Percentiles rank a stretch among this genome's conserved stretches.
Conservation (phyloP, 2,329 filamentous ascomycete genomes). For the Arthrinium puccinioides region DNA sequence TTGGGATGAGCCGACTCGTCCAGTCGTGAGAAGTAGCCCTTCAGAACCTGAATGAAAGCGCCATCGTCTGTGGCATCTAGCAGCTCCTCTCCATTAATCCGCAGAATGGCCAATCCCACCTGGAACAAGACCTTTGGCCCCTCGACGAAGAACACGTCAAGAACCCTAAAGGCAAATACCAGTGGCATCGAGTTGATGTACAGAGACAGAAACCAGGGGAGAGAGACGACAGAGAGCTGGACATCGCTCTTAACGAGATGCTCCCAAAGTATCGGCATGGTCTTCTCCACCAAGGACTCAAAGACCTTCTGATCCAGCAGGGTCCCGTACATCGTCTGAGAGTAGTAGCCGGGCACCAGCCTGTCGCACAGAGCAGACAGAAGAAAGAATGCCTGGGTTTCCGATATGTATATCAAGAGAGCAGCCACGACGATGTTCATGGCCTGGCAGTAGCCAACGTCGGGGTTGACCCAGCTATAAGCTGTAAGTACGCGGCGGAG, state of each 20-base stretch:
- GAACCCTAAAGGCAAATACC: slow-evolving; percentile 90
- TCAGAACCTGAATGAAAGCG: slow-evolving; percentile 92
- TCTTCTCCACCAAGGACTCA: slow-evolving; percentile 95
- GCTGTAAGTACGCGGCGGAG: slow-evolving; percentile 87
- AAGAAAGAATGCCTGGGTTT: slow-evolving; percentile 90
- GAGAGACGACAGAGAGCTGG: slow-evolving; percentile 90
- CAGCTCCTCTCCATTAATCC: slow-evolving; percentile 94
- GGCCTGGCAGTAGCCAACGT: slow-evolving; percentile 96
- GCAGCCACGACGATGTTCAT: slow-evolving; percentile 99
- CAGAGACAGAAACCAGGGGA: slow-evolving; percentile 95
- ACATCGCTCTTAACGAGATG: slow-evolving; percentile 96
- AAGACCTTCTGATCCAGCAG: slow-evolving; percentile 95
- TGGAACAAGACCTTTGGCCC: slow-evolving; percentile 97
- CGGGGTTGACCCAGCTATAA: slow-evolving; percentile 93
- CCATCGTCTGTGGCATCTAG: slow-evolving; percentile 91
- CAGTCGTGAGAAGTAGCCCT: slow-evolving; percentile 85
- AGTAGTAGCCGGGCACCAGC: slow-evolving; percentile 93
- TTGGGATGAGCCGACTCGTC: slow-evolving; percentile 95
- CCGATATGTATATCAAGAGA: slow-evolving; percentile 97
- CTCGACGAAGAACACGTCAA: slow-evolving; percentile 98
- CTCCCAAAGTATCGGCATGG: slow-evolving; percentile 97
- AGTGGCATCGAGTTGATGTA: slow-evolving; percentile 99
- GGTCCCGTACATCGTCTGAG: slow-evolving; percentile 98
- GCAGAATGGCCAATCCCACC: slow-evolving; percentile 89
- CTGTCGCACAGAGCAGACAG: slow-evolving; percentile 88